Conservation (phyloP, 345 rosid species). For the Aquilaria malaccensis region DNA sequence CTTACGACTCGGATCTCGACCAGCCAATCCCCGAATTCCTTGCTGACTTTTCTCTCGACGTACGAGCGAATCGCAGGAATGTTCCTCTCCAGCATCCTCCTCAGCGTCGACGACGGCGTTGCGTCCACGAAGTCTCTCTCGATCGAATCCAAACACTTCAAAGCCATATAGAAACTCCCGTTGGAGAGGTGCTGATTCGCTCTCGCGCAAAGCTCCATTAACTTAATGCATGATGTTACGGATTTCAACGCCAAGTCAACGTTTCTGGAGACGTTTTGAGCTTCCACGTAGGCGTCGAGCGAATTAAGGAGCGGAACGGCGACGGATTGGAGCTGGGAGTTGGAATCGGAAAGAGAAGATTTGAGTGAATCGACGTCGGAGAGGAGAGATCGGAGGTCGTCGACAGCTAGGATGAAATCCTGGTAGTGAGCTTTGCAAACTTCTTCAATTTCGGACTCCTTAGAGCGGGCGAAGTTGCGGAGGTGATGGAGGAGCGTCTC, state of each 20-base stretch:
- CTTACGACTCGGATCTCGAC: constrained; percentile 96
- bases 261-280: constrained; percentile 61
- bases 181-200: constrained; percentile 64
- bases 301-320: constrained; percentile 71
- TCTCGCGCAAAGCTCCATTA: constrained; percentile 74
- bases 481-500: constrained; percentile 83
- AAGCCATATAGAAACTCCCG: constrained; percentile 75
- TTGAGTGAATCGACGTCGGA: constrained; percentile 94
- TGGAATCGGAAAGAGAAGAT: constrained; percentile 82
- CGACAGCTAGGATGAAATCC: constrained; percentile 94
- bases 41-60: constrained; percentile 79
- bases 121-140: constrained; percentile 55
- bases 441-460: constrained; percentile 96
- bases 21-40: constrained; percentile 92
- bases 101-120: constrained; percentile 70
- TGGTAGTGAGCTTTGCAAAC: constrained; percentile 98
- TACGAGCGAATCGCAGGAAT: constrained; percentile 73
- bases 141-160: constrained; percentile 72
- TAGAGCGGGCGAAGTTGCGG: constrained; percentile 79
- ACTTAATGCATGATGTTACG: constrained; percentile 43
- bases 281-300: constrained; percentile 73
- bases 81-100: constrained; percentile 77
- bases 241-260: constrained; percentile 60
- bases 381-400: constrained; percentile 94
- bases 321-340: constrained; percentile 76